Conservation (phyloP, 2,329 filamentous ascomycete genomes). For the Nannizziopsis arthrosporioides region DNA sequence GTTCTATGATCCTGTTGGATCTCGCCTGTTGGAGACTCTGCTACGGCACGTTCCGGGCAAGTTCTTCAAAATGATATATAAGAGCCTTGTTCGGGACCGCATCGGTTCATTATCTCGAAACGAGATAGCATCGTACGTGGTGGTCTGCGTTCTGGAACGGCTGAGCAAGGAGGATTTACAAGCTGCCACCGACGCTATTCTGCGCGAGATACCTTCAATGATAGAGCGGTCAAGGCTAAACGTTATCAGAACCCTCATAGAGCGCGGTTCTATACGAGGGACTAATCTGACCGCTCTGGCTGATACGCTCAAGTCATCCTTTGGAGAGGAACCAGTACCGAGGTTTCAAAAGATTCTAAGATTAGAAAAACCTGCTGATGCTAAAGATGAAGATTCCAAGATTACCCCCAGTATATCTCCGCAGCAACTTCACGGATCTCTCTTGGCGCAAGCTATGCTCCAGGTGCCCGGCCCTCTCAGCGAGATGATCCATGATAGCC, state of each 20-base stretch:
- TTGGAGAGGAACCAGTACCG: slow-evolving; percentile 39
- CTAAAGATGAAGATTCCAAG: slow-evolving; percentile 23
- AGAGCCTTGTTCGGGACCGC: slow-evolving; percentile 64
- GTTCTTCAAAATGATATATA: slow-evolving; percentile 79
- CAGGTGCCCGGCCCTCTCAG: slow-evolving; percentile 56
- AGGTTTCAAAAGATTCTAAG: slow-evolving; percentile 51
- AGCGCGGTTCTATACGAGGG: slow-evolving; percentile 62
- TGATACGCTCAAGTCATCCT: slow-evolving; percentile 46
- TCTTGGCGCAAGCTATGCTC: slow-evolving; percentile 71
- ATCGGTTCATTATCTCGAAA: slow-evolving; percentile 76
- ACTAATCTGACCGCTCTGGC: slow-evolving; percentile 47
- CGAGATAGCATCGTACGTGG: slow-evolving; percentile 79
- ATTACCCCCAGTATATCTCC: slow-evolving; percentile 33
- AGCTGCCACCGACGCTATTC: slow-evolving; percentile 57
- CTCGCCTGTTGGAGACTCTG: slow-evolving; percentile 77
- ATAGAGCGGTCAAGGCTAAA: slow-evolving; percentile 65
- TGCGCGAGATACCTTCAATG: slow-evolving; percentile 60
- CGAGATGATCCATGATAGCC: slow-evolving; percentile 60
- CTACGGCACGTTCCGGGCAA: slow-evolving; percentile 71
- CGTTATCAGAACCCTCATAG: slow-evolving; percentile 69
- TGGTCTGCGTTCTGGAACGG: slow-evolving; percentile 68
- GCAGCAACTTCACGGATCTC: slow-evolving; percentile 63
- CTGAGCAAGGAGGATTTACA: slow-evolving; percentile 77
- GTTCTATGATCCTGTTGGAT: slow-evolving; percentile 82
- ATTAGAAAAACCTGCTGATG: slow-evolving; percentile 41